Evolutionary conservation across 192 early-diverging fungal species (phyloP), one percentile per base, ranked within the genome.

Genomic region (Coemansia sp.): DNA sequence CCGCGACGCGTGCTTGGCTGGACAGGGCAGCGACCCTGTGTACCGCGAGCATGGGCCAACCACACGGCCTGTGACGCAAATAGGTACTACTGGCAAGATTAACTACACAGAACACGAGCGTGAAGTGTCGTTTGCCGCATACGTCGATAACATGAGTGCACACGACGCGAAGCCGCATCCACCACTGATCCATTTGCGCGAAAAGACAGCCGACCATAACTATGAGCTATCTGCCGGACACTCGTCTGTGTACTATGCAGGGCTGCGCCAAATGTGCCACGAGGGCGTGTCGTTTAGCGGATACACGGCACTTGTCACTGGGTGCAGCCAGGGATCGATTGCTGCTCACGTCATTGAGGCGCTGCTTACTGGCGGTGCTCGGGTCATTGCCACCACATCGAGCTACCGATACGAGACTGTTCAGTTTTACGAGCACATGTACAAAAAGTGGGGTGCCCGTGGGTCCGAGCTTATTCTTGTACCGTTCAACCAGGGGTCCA

Each of bases 401-500:
- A 86, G 90, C 62, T 98, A 90, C 79, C 83, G 84, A 39, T 24
- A 38, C 21, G 25, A 17, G 5, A 85, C 86, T 5, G 88, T 91
- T 32, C 86, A 87, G 78, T 94, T 92, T 79, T 98, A 90, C 86
- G 91, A 92, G 65, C 61, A 73, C 25, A 87, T 93, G 67, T 98
- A 92, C 85, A 86, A 93, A 67, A 68, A 74, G 19, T 83, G 90
- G 69, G 95, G 95, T 14, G 88, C 94, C 32, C 90, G 90, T 75
- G 92, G 92, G 21, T 86, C 91, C 0, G 83, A 84, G 43, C 83
- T 98, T 48, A 84, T 95, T n/a, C 89, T 96, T 14, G 91, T 98
- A 35, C 95, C 95, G 17, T 98, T 93, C 83, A 98, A 98, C 77
- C 91, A 89, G 60, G 94, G 86, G 57, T 94, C 93, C 1, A 81